phyloP scores from a whole-genome alignment of 352 stramenopile genomes.

The Globisporangium perplexum region DNA sequence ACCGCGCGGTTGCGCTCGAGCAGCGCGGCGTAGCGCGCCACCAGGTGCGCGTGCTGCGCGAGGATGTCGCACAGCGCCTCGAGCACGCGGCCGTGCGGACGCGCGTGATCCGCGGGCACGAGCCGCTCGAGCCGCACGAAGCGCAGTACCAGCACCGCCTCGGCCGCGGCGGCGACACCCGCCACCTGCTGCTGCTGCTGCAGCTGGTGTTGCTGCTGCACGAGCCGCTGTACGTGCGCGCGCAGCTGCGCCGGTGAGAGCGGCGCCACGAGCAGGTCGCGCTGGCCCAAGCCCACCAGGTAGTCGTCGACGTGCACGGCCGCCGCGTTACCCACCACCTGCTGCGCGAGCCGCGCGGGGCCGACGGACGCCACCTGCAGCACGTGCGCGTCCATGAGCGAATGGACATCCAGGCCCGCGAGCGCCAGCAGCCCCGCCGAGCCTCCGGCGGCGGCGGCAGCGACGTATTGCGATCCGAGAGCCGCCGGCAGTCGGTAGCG shows the following conservation, averaged over 20 bases:
- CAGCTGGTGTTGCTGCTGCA: background rate
- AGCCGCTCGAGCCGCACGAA: conserved; percentile 52
- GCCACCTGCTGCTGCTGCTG: conserved; percentile 10
- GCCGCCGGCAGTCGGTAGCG: conserved; percentile 27
- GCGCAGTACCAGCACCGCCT: conserved; percentile 33
- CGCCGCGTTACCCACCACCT: conserved; percentile 53
- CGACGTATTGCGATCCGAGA: too few species aligned
- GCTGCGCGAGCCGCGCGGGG: conserved; percentile 32
- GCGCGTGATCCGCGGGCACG: conserved; percentile 28
- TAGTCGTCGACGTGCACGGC: conserved; percentile 92
- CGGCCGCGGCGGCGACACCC: background rate
- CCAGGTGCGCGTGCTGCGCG: conserved; percentile 22
- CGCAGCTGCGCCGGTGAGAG: conserved; percentile 37
- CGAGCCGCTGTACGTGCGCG: conserved; percentile 19
- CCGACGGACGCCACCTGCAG: conserved; percentile 44
- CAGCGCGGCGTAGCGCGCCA: conserved; percentile 32
- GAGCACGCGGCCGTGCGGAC: conserved; percentile 44
- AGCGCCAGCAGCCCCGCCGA: conserved; percentile 16
- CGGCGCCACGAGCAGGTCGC: conserved; percentile 49
- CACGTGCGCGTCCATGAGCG: conserved; percentile 41
- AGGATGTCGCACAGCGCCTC: conserved; percentile 38
- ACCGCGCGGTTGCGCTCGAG: conserved; percentile 29
- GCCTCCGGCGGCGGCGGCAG: background rate
- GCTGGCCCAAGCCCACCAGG: conserved; percentile 68
- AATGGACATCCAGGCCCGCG: conserved; percentile 40